Evolutionary conservation across 768 basidiomycete species (phyloP).

Genomic region (Ramaria sp.): DNA sequence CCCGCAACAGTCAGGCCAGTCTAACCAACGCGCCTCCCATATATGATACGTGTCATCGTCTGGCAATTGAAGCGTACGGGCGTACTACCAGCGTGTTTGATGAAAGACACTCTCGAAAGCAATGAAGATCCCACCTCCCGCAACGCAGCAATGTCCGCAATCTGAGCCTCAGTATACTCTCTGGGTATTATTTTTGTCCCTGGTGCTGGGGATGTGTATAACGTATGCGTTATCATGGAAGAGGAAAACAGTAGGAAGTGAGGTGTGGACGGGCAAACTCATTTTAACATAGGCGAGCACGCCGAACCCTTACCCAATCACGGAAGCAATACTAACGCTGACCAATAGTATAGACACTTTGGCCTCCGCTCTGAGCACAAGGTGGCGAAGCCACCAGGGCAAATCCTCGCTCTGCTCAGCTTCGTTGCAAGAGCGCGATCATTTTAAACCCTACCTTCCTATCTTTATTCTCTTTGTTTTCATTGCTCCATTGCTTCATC

Average conservation of each 20-base stretch:
- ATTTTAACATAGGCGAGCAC: neutral
- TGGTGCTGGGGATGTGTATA: constrained; percentile 45
- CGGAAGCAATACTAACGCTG: too few species aligned
- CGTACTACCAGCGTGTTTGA: constrained; percentile 39
- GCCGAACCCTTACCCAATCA: neutral
- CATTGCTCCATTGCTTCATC: too few species aligned
- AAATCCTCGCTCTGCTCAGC: too few species aligned
- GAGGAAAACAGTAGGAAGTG: neutral
- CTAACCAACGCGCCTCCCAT: constrained; percentile 74
- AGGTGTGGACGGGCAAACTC: neutral
- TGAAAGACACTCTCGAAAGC: constrained; percentile 1
- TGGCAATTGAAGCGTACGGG: constrained; percentile 51
- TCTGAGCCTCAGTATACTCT: constrained; percentile 54
- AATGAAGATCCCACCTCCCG: constrained; percentile 34
- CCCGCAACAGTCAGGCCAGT: constrained; percentile 45
- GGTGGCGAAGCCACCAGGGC: too few species aligned
- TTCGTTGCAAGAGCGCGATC: too few species aligned
- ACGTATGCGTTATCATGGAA: constrained; percentile 32
- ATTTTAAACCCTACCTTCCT: too few species aligned
- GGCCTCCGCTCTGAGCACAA: too few species aligned
- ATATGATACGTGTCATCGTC: constrained; percentile 55
- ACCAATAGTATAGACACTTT: too few species aligned
- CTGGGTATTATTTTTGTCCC: constrained; percentile 45
- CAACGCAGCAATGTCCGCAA: constrained; percentile 45
- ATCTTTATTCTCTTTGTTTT: too few species aligned